phyloP scores from a whole-genome alignment of 1,139 yeast species.

The Kazachstania sp. region DNA sequence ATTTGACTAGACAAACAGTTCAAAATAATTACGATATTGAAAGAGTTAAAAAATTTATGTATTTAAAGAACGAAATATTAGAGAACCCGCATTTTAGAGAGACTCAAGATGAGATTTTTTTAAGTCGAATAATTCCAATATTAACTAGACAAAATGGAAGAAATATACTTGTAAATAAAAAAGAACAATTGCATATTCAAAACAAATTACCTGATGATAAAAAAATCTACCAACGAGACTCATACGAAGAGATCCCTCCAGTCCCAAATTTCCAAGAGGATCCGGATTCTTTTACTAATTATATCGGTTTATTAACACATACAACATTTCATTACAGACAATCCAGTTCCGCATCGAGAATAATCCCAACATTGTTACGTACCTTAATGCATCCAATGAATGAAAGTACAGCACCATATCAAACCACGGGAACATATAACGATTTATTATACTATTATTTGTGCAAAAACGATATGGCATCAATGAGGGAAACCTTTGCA shows the following conservation, averaged over 20 bases:
- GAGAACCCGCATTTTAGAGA: constrained; percentile 5
- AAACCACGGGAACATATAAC: constrained; percentile 37
- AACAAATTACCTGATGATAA: background rate
- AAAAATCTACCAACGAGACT: constrained; percentile 15
- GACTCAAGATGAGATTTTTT: constrained; percentile 11
- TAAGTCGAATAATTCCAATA: constrained; percentile 20
- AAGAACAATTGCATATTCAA: background rate
- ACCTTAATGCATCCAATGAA: constrained; percentile 37
- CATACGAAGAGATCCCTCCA: constrained; percentile 30
- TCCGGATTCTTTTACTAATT: constrained; percentile 26
- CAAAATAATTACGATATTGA: constrained; percentile 15
- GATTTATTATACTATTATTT: constrained; percentile 37
- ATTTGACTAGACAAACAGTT: constrained; percentile 17
- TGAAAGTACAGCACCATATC: constrained; percentile 28
- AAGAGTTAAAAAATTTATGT: constrained; percentile 18
- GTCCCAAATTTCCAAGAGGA: constrained; percentile 28
- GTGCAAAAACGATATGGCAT: constrained; percentile 34
- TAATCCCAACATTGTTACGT: constrained; percentile 32
- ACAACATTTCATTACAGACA: constrained; percentile 29
- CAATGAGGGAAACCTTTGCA: constrained; percentile 36
- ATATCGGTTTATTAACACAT: constrained; percentile 32
- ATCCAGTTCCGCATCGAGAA: constrained; percentile 32
- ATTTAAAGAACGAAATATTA: constrained; percentile 5
- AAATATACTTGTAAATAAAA: background rate
- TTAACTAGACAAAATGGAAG: constrained; percentile 14